Conservation (phyloP, 2,329 filamentous ascomycete species). For the Grosmannia huntii region DNA sequence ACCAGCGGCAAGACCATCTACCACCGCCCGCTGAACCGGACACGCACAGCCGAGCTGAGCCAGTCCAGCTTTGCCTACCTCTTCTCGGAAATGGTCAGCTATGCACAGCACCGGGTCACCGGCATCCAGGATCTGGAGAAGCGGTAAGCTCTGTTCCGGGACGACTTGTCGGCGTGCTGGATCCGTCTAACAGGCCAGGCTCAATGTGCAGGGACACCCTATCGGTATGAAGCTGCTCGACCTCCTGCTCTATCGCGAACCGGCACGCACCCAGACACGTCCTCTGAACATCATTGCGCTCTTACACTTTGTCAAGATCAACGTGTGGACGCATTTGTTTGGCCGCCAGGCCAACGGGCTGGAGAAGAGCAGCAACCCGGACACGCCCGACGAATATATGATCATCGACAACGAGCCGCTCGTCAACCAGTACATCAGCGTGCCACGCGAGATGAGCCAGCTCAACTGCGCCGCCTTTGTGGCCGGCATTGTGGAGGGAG, state of each 20-base stretch:
- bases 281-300: constrained; percentile 82
- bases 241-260: constrained; percentile 77
- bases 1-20: constrained; percentile 96
- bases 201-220: constrained; percentile 85
- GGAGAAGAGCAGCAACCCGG: constrained; percentile 71
- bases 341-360: constrained; percentile 80
- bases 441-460: constrained; percentile 91
- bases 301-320: constrained; percentile 89
- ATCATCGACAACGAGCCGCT: constrained; percentile 96
- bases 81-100: constrained; percentile 92
- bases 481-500: constrained; percentile 87
- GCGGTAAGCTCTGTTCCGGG: constrained; percentile 40
- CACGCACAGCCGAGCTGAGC: constrained; percentile 77
- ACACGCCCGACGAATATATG: constrained; percentile 93
- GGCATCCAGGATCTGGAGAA: constrained; percentile 91
- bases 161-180: not conserved
- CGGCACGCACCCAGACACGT: constrained; percentile 56
- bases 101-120: constrained; percentile 80
- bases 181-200: constrained; percentile 32
- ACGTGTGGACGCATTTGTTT: constrained; percentile 87
- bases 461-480: constrained; percentile 94
- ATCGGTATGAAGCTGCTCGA: constrained; percentile 91
- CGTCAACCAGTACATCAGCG: constrained; percentile 85
- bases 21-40: constrained; percentile 84
- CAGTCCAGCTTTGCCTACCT: constrained; percentile 91